These are phyloP conservation scores for Brassica cretica DNA, from an alignment of 345 rosid genomes.

Conservation along the genomic window DNA sequence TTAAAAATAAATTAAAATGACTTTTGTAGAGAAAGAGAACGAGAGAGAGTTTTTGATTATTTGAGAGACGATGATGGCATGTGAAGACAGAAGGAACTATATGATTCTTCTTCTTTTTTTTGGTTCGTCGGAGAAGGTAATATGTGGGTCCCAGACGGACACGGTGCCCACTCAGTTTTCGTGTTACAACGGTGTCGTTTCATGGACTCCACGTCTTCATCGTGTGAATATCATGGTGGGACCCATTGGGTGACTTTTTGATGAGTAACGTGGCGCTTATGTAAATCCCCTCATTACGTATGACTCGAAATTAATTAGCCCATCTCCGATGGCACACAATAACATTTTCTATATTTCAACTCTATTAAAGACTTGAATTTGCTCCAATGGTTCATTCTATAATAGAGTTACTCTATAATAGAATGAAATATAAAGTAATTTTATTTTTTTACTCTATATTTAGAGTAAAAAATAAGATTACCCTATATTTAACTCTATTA, in stretches of 20 bases:
- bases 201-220: conserved; percentile 15
- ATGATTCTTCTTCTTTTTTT: neutral
- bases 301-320: neutral
- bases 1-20: neutral
- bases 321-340: no score
- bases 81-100: neutral
- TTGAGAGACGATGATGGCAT: neutral
- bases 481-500: no score
- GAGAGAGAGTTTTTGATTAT: neutral
- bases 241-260: neutral
- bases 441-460: no score
- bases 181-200: conserved; percentile 32
- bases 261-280: conserved; percentile 13
- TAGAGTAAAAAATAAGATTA: no score
- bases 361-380: no score
- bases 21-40: neutral
- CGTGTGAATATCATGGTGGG: conserved; percentile 31
- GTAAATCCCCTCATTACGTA: neutral
- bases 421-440: no score
- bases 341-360: no score
- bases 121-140: conserved; percentile 25
- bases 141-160: conserved; percentile 38
- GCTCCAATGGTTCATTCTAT: no score
- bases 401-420: no score
- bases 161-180: conserved; percentile 44